Conservation (phyloP, 495 filamentous ascomycete species). For the Annulohypoxylon maeteangense region DNA sequence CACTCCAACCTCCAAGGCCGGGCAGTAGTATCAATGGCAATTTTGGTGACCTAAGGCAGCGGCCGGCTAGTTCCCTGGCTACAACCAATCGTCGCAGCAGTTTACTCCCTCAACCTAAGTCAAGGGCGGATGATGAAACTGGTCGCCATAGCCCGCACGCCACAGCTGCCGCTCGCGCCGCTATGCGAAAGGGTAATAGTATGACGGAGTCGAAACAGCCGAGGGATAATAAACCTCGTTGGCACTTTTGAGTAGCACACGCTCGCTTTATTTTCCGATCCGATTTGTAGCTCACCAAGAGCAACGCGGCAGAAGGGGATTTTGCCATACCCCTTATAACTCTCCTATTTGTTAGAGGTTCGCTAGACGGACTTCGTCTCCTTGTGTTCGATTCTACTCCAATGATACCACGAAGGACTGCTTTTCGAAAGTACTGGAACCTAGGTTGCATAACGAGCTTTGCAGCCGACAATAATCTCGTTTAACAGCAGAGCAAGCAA, state of each 20-base stretch:
- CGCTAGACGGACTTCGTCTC: conserved; percentile 31
- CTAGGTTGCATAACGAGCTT: conserved; percentile 18
- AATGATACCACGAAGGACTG: conserved; percentile 34
- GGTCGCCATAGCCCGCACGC: conserved; percentile 57
- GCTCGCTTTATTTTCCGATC: neutral
- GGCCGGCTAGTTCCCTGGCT: conserved; percentile 62
- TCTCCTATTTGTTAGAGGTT: conserved; percentile 30
- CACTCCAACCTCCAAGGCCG: conserved; percentile 56
- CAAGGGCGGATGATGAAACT: conserved; percentile 30
- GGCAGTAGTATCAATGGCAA: conserved; percentile 37
- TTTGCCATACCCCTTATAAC: conserved; percentile 12
- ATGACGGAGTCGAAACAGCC: conserved; percentile 30
- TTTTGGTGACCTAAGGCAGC: conserved; percentile 40
- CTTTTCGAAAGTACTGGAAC: conserved; percentile 13
- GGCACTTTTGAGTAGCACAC: conserved; percentile 32
- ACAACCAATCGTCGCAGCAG: conserved; percentile 56
- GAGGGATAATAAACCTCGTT: conserved; percentile 40
- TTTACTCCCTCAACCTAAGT: conserved; percentile 62
- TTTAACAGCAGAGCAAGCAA: conserved; percentile 3
- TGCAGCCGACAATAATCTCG: conserved; percentile 11
- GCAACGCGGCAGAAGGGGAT: conserved; percentile 7
- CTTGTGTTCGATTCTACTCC: conserved; percentile 33
- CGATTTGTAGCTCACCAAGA: neutral
- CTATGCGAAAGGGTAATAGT: conserved; percentile 49
- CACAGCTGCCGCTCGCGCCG: conserved; percentile 51